Percentiles rank a stretch among this genome's conserved stretches.
phyloP scores from a whole-genome alignment of 805 yeast species.

The Wickerhamiella cacticola region DNA sequence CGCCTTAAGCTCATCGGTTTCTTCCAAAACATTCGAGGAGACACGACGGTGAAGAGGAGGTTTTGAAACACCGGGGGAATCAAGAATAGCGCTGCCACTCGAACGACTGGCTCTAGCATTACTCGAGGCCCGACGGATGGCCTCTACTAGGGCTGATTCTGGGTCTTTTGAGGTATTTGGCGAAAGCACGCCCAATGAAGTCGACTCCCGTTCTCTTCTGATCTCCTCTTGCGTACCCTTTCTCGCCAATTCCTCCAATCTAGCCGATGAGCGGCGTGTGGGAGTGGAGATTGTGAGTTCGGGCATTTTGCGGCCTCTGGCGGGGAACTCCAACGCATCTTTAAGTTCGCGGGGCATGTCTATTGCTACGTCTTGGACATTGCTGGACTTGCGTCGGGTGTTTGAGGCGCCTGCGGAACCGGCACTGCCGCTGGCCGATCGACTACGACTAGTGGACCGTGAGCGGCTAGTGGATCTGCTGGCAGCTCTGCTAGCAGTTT shows the following conservation, averaged over 20 bases:
- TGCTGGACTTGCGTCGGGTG: not conserved
- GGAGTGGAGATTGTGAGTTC: conserved; percentile 2
- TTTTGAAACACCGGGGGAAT: not conserved
- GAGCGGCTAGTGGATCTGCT: conserved; percentile 2
- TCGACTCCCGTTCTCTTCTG: conserved; percentile 1
- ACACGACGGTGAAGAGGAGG: not conserved
- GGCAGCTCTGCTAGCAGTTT: not conserved
- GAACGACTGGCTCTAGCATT: not conserved
- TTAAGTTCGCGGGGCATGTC: not conserved
- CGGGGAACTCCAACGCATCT: not conserved
- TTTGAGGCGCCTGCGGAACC: no score
- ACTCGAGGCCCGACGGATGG: conserved; percentile 2
- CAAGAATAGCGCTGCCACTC: not conserved
- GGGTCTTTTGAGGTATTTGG: conserved; percentile 1
- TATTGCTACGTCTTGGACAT: not conserved
- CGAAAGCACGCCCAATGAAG: not conserved
- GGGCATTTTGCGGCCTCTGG: not conserved
- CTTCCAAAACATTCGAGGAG: not conserved
- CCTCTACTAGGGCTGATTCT: not conserved
- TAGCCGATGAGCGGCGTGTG: not conserved
- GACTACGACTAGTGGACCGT: not conserved
- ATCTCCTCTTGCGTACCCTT: not conserved
- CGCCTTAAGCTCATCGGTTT: not conserved
- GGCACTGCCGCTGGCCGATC: no score
- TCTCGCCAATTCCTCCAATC: not conserved